Base-by-base conservation (phyloP, 2,329 filamentous ascomycete species). In the Trichoderma sp. region DNA sequence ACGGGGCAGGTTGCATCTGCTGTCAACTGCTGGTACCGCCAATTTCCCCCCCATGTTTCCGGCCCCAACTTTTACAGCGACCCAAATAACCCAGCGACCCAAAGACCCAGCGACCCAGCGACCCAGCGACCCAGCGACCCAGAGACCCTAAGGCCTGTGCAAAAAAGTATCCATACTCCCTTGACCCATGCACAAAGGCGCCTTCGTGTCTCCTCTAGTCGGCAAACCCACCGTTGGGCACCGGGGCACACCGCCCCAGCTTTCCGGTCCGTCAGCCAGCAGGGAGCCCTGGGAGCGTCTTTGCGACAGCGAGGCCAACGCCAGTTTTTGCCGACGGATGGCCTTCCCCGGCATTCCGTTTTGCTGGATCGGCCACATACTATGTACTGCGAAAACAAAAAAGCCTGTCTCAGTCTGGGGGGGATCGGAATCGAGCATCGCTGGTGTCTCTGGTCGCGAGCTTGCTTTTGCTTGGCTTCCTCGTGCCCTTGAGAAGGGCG, bases 291-390 rank as follows among this genome's bases (percentile, higher is more conserved):
- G 45, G 8, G 56, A 35, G 42, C 37, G 64, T 27, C 50, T n/a
- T n/a, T 50, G 54, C 45, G 39, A 67, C 42, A 57, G 22, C 42
- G n/a, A 56, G 57, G 61, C 15, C n/a, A 29, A 17, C 56, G 59
- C 34, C 61, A 53, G 27, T 6, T 39, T 53, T 58, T 29, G 22
- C 60, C 67, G 67, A 53, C 67, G 67, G 67, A 53, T 66, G 60
- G 37, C 19, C 67, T 64, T 68, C 67, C 67, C 67, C 67, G 67
- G 45, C 67, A 65, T 64, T 63, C 67, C 67, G 61, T 68, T 52
- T 68, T 45, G 45, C 57, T 59, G 64, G 63, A 57, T 65, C 63
- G 42, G 34, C 56, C 64, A 53, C 52, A 27, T 42, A 15, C 32
- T 12, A n/a, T 39, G n/a, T n/a, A n/a, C n/a, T n/a, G n/a, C n/a